A percentile compares a stretch with the other conserved stretches of the same genome.
Evolutionary conservation across 805 yeast species (phyloP).

Genomic region (Ogataea angusta): DNA sequence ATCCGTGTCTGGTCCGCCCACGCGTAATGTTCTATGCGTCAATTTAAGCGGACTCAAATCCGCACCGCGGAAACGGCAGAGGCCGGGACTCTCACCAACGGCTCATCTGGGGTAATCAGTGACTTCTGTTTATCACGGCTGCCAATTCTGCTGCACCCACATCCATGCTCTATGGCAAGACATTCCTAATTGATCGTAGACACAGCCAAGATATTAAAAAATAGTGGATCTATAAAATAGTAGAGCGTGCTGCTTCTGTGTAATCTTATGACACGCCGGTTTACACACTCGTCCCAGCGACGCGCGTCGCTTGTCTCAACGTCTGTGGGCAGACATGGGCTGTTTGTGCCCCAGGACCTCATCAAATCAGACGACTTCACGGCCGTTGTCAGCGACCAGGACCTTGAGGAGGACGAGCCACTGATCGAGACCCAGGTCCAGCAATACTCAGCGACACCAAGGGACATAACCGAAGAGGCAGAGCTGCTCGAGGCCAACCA

Average conservation of each 20-base stretch:
- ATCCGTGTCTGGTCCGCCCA: background rate
- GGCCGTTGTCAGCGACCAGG: conserved; percentile 2
- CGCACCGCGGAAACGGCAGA: too few species aligned
- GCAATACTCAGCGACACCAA: conserved; percentile 2
- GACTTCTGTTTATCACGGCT: too few species aligned
- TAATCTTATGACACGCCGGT: conserved; percentile 28
- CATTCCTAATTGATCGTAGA: conserved; percentile 5
- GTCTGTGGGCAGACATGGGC: conserved; percentile 49
- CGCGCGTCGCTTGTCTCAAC: conserved; percentile 51
- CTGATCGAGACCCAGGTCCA: background rate
- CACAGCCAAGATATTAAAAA: conserved; percentile 4
- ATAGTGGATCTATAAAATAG: too few species aligned
- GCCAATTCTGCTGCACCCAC: too few species aligned
- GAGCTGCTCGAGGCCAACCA: conserved; percentile 26
- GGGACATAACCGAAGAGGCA: conserved; percentile 28
- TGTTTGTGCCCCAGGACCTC: conserved; percentile 52
- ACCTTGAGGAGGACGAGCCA: conserved; percentile 5
- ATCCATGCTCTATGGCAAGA: background rate
- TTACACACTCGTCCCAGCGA: conserved; percentile 43
- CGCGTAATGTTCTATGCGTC: background rate
- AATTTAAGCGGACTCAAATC: background rate
- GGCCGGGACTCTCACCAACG: too few species aligned
- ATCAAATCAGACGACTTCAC: conserved; percentile 16
- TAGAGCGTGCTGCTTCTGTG: too few species aligned
- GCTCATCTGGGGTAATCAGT: too few species aligned